phyloP scores from a whole-genome alignment of 2,329 filamentous ascomycete genomes.

The Madurella fahalii region DNA sequence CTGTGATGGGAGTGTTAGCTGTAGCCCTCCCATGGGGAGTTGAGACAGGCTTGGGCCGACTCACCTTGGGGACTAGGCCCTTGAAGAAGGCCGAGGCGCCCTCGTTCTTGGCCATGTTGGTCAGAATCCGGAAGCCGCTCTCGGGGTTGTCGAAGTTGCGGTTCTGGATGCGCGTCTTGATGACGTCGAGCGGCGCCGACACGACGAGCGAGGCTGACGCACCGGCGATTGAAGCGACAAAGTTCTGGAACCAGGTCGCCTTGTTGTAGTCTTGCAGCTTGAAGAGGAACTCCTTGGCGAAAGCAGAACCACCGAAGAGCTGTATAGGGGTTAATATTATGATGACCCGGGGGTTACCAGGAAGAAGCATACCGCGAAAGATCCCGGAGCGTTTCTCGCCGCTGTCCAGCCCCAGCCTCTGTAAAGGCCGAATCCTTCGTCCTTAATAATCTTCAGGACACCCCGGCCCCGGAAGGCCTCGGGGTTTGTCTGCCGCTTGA shows the following conservation, averaged over 20 bases:
- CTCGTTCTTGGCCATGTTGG: conserved; percentile 91
- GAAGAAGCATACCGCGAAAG: conserved; percentile 68
- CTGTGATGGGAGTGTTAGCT: conserved; percentile 34
- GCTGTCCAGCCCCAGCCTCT: conserved; percentile 97
- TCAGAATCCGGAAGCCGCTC: conserved; percentile 84
- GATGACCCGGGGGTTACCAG: neutral
- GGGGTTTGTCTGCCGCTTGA: conserved; percentile 98
- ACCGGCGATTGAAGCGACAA: conserved; percentile 90
- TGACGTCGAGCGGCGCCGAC: conserved; percentile 92
- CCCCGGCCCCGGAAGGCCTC: conserved; percentile 95
- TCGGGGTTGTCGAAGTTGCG: conserved; percentile 98
- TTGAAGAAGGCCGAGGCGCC: conserved; percentile 91
- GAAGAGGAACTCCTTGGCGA: conserved; percentile 96
- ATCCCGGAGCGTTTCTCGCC: conserved; percentile 92
- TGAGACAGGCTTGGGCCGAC: conserved; percentile 21
- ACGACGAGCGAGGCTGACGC: conserved; percentile 93
- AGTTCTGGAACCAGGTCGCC: conserved; percentile 93
- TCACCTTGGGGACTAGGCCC: conserved; percentile 84
- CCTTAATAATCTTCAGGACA: conserved; percentile 79
- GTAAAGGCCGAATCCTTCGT: conserved; percentile 95
- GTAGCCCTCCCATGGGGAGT: neutral
- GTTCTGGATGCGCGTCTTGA: conserved; percentile 98
- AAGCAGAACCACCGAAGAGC: conserved; percentile 96
- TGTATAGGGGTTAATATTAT: conserved; percentile 36
- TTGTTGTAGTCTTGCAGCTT: conserved; percentile 90